Evolutionary conservation across 1,284 basidiomycete genomes (phyloP).

Genomic region (Chalciporus sp.): DNA sequence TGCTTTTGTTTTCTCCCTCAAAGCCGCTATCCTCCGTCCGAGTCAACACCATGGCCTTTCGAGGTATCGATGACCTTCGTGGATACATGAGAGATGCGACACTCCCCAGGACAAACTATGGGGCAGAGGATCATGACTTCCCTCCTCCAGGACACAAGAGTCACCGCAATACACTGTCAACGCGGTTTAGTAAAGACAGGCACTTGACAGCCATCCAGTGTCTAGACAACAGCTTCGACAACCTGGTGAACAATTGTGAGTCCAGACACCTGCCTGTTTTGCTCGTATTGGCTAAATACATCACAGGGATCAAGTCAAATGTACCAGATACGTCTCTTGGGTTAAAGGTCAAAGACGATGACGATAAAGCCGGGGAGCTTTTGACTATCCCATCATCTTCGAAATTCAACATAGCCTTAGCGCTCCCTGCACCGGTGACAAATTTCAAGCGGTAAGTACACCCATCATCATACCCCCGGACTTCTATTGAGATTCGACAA

Average conservation of each 20-base stretch:
- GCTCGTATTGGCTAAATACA: not conserved
- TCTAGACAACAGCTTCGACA: conserved; percentile 30
- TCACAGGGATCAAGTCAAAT: conserved; percentile 30
- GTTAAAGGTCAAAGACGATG: conserved; percentile 28
- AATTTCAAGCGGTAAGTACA: conserved; percentile 33
- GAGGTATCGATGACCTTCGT: conserved; percentile 40
- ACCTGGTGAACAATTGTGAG: conserved; percentile 32
- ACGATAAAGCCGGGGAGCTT: conserved; percentile 29
- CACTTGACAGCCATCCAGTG: conserved; percentile 34
- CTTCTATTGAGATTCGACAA: not conserved
- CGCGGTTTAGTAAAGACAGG: conserved; percentile 39
- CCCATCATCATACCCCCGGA: not conserved
- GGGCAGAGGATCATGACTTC: conserved; percentile 26
- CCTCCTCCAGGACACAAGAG: conserved; percentile 39
- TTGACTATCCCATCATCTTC: conserved; percentile 37
- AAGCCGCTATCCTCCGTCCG: not conserved
- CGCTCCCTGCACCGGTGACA: conserved; percentile 34
- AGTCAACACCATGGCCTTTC: conserved; percentile 27
- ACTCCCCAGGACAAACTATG: conserved; percentile 41
- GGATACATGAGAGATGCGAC: conserved; percentile 40
- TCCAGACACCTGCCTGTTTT: not conserved
- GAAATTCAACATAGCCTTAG: conserved; percentile 30
- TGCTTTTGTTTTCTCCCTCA: not conserved
- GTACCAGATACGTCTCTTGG: conserved; percentile 34
- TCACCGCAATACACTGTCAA: conserved; percentile 40